Base-by-base conservation (phyloP, 2,329 filamentous ascomycete species). In the Fusarium avenaceum region DNA sequence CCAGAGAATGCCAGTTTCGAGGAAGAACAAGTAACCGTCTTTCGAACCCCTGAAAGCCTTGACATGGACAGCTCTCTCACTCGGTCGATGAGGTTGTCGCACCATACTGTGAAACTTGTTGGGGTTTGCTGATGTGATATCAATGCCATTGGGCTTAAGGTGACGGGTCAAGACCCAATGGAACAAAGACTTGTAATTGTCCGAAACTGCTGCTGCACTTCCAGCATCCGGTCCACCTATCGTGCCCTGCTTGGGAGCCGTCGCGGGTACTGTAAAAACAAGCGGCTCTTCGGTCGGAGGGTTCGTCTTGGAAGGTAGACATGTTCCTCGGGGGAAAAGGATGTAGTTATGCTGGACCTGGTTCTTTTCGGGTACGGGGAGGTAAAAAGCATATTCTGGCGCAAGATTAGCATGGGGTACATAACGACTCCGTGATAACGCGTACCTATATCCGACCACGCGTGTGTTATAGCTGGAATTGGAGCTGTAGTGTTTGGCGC, bases 21-120 rank as follows among this genome's bases (percentile, higher is more conserved):
- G 79, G 74, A 91, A 90, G 73, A 90, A 91, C 1, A 91, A 80
- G 67, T 85, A 90, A 1, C 89, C 89, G 61, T 92, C 89, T 75
- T 91, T 92, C 59, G 85, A 89, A 20, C 89, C 89, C 44, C 89
- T 82, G 77, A 90, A 90, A 2, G 85, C 89, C 71, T 86, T 88
- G 44, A 91, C 85, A 69, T 90, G 88, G 19, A 90, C 88, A 0
- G 89, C 88, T 72, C 85, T 86, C 67, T 91, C 89, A 52, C 81
- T 83, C 1, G 86, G 87, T 28, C 88, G 82, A 66, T 89, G 86
- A 7, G 86, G 76, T 70, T 90, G 87, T 51, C 83, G 83, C 15
- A 85, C 79, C 38, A 82, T 80, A 63, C 85, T 88, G 72, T 86
- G 83, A 72, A 90, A 90, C 19, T 87, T 80, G 60, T 81, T 81